Evolutionary conservation across 495 filamentous ascomycete genomes (phyloP), one percentile per base, ranked within the genome.

Genomic region (Aspergillus indologenus): DNA sequence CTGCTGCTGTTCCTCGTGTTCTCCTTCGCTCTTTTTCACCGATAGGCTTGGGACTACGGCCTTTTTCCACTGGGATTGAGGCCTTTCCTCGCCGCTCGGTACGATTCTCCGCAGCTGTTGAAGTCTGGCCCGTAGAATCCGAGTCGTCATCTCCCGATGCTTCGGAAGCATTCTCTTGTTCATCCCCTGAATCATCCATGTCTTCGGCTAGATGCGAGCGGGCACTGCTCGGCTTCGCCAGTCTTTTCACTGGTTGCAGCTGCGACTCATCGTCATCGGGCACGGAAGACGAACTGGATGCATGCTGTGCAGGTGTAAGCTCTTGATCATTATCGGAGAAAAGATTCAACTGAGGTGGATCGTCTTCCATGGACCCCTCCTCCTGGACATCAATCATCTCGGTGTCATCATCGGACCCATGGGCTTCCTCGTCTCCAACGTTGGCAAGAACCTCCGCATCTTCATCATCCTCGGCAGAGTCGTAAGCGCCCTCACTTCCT

Each of bases 281-380:
- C 26, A 29, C 12, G 5, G 34, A 40, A 40, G 34, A 11, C 34
- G 34, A 40, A 11, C 12, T 8, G 5, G 34, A 40, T 11, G 2
- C 12, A 11, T 14, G 34, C 34, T 40, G 34, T 40, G 34, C 34
- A 40, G 18, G 8, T 54, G 11, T 22, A 43, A 43, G 18, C 18
- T 40, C 51, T 21, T 48, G 45, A 47, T 19, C 21, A 9, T 53
- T 31, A 8, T 54, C 52, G 15, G 52, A 43, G 52, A 54, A 54
- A 21, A 54, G 23, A 43, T 54, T 23, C 0, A 54, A 19, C n/a
- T 14, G 17, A 12, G 43, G 19, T 44, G n/a, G 9, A 21, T 21
- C 52, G 22, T 54, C 52, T 42, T 54, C 34, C 12, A 11, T 7
- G 4, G 24, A 15, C 5, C 44, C 40, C 18, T 45, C 34, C 2